phyloP scores from a whole-genome alignment of 140 eudicot genomes.

The Cichorium intybus region DNA sequence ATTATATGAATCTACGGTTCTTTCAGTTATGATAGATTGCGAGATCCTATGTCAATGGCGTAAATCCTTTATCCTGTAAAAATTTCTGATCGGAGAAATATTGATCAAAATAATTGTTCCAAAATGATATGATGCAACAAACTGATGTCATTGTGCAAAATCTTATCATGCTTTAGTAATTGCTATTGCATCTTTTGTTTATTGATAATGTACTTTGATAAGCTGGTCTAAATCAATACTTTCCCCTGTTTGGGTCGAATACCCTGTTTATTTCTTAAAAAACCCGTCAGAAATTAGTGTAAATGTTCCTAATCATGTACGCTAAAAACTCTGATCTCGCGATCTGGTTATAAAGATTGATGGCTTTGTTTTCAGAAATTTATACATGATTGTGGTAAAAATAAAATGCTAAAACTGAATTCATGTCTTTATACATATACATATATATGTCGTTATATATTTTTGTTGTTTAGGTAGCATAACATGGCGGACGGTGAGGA shows the following conservation, averaged over 20 bases:
- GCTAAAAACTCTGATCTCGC: neutral
- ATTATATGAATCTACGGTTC: neutral
- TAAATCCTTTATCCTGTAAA: neutral
- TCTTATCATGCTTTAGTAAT: neutral
- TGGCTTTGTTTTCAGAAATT: conserved; percentile 1
- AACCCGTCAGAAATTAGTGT: too few species aligned
- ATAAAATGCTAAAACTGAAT: too few species aligned
- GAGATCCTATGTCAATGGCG: neutral
- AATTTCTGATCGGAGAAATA: neutral
- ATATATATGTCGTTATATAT: neutral
- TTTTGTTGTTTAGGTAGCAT: conserved; percentile 26
- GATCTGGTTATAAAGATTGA: conserved; percentile 11
- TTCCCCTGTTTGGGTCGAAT: neutral
- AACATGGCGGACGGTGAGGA: conserved; percentile 73
- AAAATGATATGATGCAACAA: neutral
- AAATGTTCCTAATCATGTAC: too few species aligned
- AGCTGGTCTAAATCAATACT: neutral
- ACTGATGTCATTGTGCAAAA: neutral
- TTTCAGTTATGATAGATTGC: neutral
- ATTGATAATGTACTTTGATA: neutral
- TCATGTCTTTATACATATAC: neutral
- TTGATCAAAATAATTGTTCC: neutral
- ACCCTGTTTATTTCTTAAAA: neutral
- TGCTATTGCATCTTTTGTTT: neutral
- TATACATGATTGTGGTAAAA: too few species aligned